Percentiles rank a stretch among this genome's conserved stretches.
Conservation (phyloP, 1,139 yeast genomes). For the Meyerozyma carpophila region DNA sequence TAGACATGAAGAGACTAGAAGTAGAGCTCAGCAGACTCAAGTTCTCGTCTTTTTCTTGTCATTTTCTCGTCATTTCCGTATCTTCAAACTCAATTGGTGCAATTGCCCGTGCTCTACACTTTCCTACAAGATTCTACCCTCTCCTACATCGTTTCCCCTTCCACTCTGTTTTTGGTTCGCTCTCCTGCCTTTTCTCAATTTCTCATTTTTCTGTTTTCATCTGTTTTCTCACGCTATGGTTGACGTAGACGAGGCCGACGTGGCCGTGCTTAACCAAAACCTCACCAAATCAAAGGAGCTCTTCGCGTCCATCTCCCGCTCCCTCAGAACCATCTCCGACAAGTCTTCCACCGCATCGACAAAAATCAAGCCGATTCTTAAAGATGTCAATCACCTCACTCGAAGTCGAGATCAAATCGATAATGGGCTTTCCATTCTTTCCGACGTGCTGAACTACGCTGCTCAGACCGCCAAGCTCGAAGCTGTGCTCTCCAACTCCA, state of each 20-base stretch:
- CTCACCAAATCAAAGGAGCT: slow-evolving; percentile 54
- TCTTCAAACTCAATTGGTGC: no score
- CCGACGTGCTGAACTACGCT: slow-evolving; percentile 63
- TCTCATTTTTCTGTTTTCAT: not conserved
- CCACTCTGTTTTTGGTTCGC: not conserved
- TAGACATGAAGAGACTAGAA: no score
- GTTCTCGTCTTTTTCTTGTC: no score
- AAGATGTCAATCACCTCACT: slow-evolving; percentile 54
- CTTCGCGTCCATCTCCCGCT: slow-evolving; percentile 50
- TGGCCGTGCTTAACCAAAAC: slow-evolving; percentile 75
- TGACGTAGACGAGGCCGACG: slow-evolving; percentile 80
- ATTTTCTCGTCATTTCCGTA: no score
- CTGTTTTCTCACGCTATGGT: slow-evolving; percentile 12
- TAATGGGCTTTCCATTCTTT: slow-evolving; percentile 53
- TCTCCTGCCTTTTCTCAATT: not conserved
- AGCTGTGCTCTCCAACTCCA: slow-evolving; percentile 30
- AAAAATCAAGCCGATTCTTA: slow-evolving; percentile 66
- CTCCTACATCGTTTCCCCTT: not conserved
- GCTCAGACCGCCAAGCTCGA: slow-evolving; percentile 53
- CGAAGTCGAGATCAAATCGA: slow-evolving; percentile 56
- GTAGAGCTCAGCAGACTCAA: no score
- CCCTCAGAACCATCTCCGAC: slow-evolving; percentile 50
- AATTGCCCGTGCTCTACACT: no score
- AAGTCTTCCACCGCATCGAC: slow-evolving; percentile 60
- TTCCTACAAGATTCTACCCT: no score